These are phyloP conservation scores for Russula compacta DNA, from an alignment of 768 basidiomycete genomes.

Conservation along the genomic window DNA sequence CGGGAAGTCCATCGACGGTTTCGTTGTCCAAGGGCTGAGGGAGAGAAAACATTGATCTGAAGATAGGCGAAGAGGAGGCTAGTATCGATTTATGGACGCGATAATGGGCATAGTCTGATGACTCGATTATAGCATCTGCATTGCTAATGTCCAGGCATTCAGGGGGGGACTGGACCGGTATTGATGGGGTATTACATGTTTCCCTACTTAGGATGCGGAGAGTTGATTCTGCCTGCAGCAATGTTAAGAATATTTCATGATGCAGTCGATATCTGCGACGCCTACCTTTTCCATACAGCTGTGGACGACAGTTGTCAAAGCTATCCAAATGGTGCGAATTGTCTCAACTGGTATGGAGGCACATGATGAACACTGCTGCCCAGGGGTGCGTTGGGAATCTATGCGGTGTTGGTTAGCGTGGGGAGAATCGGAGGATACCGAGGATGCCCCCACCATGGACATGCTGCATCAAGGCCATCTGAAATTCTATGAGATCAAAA, in stretches of 20 bases:
- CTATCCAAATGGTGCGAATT: neutral
- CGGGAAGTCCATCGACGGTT: conserved; percentile 4
- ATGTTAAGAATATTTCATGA: no score
- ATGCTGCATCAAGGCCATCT: neutral
- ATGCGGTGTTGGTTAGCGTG: no score
- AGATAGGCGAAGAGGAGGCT: conserved; percentile 25
- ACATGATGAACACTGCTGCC: neutral
- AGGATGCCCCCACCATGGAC: neutral
- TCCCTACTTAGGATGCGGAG: neutral
- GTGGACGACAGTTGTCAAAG: neutral
- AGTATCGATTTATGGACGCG: conserved; percentile 27
- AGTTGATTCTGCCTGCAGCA: neutral
- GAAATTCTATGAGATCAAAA: neutral
- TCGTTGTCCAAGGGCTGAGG: conserved; percentile 15
- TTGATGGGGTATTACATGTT: no score
- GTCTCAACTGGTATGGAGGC: neutral
- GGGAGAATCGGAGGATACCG: no score
- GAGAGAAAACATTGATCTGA: conserved; percentile 25
- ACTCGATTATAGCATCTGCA: conserved; percentile 1
- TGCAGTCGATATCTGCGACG: no score
- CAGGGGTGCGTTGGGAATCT: no score
- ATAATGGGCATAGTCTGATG: conserved; percentile 14
- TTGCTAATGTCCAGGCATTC: neutral
- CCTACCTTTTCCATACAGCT: neutral
- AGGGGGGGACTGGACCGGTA: neutral